Percentiles rank a stretch among this genome's conserved stretches.
phyloP scores from a whole-genome alignment of 495 filamentous ascomycete genomes.

The Penicillium macrosclerotiorum region DNA sequence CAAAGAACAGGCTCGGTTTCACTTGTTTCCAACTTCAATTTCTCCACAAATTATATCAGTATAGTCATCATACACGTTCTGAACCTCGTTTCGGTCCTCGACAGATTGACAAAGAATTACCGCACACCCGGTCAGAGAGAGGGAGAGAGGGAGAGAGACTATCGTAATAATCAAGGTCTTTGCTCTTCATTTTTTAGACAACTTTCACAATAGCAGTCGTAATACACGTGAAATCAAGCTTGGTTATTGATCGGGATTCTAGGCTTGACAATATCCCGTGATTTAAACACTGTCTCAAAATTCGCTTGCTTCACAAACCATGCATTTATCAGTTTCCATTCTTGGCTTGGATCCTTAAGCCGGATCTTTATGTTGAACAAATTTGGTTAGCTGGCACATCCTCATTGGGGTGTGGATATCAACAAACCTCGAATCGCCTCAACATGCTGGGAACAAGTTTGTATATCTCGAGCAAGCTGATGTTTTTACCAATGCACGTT shows the following conservation, averaged over 20 bases:
- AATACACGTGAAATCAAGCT: constrained; percentile 17
- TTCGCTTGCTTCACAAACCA: constrained; percentile 19
- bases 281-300: constrained; percentile 11
- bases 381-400: neutral
- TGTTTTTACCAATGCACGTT: constrained; percentile 28
- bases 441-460: constrained; percentile 26
- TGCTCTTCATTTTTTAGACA: too few relatives aligned
- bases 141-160: too few relatives aligned
- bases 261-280: constrained; percentile 11
- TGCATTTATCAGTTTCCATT: constrained; percentile 22
- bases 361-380: neutral
- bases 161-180: too few relatives aligned
- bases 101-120: too few relatives aligned
- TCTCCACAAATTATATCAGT: neutral
- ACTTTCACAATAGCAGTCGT: constrained; percentile 14
- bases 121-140: too few relatives aligned
- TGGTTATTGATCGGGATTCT: too few relatives aligned
- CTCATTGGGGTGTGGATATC: neutral
- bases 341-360: constrained; percentile 28
- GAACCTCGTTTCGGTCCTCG: constrained; percentile 6
- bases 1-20: constrained; percentile 28
- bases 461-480: constrained; percentile 30
- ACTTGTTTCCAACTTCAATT: constrained; percentile 13
- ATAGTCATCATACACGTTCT: neutral
- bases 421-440: constrained; percentile 15